Evolutionary conservation across 2,329 filamentous ascomycete genomes (phyloP).

Genomic region (Pestalotiopsis sp.): DNA sequence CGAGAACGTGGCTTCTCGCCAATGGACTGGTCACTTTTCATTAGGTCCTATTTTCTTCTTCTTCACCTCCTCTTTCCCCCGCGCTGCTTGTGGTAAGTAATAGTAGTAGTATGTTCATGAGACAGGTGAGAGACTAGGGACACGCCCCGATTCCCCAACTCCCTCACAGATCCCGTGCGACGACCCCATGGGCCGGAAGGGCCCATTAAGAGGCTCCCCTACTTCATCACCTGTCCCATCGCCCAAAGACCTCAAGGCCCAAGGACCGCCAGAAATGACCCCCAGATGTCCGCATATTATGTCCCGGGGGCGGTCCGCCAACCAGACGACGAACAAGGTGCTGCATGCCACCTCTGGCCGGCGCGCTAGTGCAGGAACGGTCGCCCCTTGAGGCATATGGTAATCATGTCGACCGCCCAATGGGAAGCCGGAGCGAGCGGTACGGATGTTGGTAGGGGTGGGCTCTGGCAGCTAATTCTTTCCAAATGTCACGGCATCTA

Average conservation of each 20-base stretch:
- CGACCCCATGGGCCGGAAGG: constrained; percentile 6
- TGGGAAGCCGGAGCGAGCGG: neutral
- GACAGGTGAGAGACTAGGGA: neutral
- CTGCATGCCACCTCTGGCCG: neutral
- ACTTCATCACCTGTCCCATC: constrained; percentile 1
- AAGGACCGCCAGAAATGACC: neutral
- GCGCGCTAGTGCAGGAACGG: constrained; percentile 12
- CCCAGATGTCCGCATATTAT: neutral
- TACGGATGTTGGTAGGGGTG: neutral
- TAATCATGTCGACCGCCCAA: constrained; percentile 8
- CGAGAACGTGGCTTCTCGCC: neutral
- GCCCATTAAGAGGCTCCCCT: constrained; percentile 9
- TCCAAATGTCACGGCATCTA: constrained; percentile 5
- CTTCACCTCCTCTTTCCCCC: neutral
- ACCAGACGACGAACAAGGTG: neutral
- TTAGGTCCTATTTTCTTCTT: neutral
- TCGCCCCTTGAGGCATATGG: neutral
- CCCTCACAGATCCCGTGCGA: neutral
- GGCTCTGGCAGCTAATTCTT: too few relatives aligned
- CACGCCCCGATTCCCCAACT: neutral
- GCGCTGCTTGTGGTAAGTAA: neutral
- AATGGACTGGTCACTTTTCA: neutral
- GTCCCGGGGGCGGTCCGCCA: neutral
- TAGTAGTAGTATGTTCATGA: neutral
- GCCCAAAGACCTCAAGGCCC: neutral